Evolutionary conservation across 2,329 filamentous ascomycete genomes (phyloP).

Genomic region (Sporothrix globosa): DNA sequence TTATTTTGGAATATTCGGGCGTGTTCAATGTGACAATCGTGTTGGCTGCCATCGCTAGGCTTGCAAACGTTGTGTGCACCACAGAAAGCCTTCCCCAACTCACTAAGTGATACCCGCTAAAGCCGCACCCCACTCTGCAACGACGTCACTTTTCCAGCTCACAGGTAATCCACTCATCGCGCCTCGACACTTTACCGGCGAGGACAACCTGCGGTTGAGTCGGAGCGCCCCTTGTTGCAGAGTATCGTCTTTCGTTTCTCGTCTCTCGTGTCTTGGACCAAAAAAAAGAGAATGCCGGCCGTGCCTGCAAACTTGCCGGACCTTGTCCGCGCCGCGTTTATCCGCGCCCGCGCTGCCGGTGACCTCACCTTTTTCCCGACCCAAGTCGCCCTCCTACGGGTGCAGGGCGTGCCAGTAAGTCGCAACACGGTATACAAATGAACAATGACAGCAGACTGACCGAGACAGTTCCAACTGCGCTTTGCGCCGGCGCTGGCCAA

Average conservation of each 20-base stretch:
- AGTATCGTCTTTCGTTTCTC: no score
- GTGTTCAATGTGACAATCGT: neutral
- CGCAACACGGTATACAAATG: no score
- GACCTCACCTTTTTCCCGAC: slow-evolving; percentile 60
- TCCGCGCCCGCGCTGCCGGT: slow-evolving; percentile 51
- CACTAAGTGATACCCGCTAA: slow-evolving; percentile 4
- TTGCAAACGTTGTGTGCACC: no score
- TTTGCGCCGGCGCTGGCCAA: slow-evolving; percentile 70
- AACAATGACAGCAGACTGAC: neutral
- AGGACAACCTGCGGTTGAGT: neutral
- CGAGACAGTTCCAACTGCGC: slow-evolving; percentile 68
- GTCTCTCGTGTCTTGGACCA: no score
- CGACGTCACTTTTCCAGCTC: slow-evolving; percentile 10
- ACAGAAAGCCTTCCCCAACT: neutral
- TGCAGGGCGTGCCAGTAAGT: slow-evolving; percentile 51
- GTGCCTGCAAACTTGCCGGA: slow-evolving; percentile 54
- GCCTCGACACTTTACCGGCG: neutral
- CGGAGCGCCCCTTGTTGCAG: neutral
- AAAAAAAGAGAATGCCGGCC: slow-evolving; percentile 23
- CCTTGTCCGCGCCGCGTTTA: slow-evolving; percentile 56
- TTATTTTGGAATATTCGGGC: neutral
- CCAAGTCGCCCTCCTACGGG: slow-evolving; percentile 53
- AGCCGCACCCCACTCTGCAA: neutral
- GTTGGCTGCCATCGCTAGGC: neutral
- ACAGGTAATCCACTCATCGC: neutral